Percentiles rank a stretch among this genome's conserved stretches.
These are phyloP conservation scores for Lentinula boryana DNA, from an alignment of 768 basidiomycete species.

Conservation along the genomic window DNA sequence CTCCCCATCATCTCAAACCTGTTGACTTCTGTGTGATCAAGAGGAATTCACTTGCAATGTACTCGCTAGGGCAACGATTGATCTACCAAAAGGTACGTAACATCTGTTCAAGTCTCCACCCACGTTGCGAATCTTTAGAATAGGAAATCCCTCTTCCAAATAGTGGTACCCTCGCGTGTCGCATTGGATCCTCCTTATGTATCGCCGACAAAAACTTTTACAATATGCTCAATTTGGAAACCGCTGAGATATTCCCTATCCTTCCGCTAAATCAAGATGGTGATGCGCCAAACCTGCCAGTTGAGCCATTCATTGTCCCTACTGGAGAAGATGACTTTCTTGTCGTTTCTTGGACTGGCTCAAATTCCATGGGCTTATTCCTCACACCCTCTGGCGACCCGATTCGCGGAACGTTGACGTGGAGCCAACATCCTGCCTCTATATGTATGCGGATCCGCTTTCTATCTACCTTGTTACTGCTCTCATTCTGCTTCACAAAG, in stretches of 20 bases:
- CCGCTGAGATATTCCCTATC: constrained; percentile 61
- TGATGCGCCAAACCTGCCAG: constrained; percentile 21
- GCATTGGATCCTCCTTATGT: constrained; percentile 60
- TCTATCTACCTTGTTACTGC: neutral
- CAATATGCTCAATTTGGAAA: constrained; percentile 74
- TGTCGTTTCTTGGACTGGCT: constrained; percentile 79
- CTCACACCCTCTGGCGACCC: constrained; percentile 83
- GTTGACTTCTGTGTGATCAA: constrained; percentile 75
- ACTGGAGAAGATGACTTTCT: constrained; percentile 70
- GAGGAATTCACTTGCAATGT: constrained; percentile 55
- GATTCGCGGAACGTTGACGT: constrained; percentile 83
- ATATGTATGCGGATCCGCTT: constrained; percentile 49
- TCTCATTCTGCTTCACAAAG: constrained; percentile 26
- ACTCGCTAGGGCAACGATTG: constrained; percentile 58
- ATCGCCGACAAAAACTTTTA: constrained; percentile 71
- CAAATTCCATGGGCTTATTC: constrained; percentile 79
- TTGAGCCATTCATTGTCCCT: constrained; percentile 13
- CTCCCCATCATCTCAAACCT: constrained; percentile 35
- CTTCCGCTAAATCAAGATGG: constrained; percentile 73
- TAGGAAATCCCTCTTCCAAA: constrained; percentile 70
- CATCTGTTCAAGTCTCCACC: neutral
- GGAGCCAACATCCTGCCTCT: constrained; percentile 72
- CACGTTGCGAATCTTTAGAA: neutral
- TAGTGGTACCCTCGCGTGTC: constrained; percentile 53
- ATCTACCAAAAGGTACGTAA: constrained; percentile 49